Base-by-base conservation (phyloP, 495 filamentous ascomycete genomes). In the Talaromyces liani region DNA sequence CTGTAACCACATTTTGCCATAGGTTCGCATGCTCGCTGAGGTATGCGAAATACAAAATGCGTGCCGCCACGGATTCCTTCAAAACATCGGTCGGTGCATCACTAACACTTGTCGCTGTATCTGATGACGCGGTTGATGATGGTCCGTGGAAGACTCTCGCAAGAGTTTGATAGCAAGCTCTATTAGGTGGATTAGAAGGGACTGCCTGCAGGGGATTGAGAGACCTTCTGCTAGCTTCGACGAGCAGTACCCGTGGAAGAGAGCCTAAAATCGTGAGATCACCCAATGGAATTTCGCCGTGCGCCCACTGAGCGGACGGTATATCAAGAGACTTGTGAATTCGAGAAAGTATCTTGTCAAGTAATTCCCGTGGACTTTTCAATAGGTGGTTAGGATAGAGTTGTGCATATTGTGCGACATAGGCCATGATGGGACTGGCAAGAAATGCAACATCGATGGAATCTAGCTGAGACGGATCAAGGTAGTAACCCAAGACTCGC, bases 91-190 rank as follows among this genome's bases (percentile, higher is more conserved):
- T 79, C 41, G 77, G 71, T 7, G 73, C 74, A 29, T 78, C 68
- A 59, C 75, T 68, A 27, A 72, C 68, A 1, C 68, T 63, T 61
- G 69, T 73, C 16, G 75, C 65, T 39, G 75, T 64, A 66, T 75
- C 75, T 41, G 72, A 71, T 33, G 69, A 65, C 8, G 6, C 45
- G 8, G 63, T 65, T 51, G 73, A 70, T 14, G 63, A 60, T 20
- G 84, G 83, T 1, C 86, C 84, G 59, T 82, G 79, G 63, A 88
- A 83, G 10, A 88, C 70, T 24, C 74, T 79, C 2, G 79, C 80
- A 5, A 88, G 69, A 0, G 81, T 79, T 60, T 83, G 76, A 25
- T 86, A 73, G 14, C 77, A 82, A 62, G 85, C 84, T 22, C 76
- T 70, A 63, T 79, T 82, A 3, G 83, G 75, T 10, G 78, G 77